Percentiles rank a stretch among this genome's conserved stretches.
These are phyloP conservation scores for Phytophthora europaea DNA, from an alignment of 352 stramenopile genomes.

Conservation along the genomic window DNA sequence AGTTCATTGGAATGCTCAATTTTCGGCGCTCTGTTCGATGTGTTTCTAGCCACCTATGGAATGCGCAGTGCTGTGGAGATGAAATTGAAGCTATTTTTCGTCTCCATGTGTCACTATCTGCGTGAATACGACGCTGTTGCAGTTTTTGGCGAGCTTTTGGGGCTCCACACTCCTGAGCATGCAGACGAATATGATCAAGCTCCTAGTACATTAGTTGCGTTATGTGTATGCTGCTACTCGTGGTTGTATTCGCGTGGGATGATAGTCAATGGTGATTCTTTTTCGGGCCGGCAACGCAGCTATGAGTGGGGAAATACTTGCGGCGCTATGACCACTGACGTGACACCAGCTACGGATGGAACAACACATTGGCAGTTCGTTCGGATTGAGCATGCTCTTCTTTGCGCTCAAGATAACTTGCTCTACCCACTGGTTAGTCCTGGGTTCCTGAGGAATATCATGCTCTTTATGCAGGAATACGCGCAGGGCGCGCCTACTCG, in stretches of 20 bases:
- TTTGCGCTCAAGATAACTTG: slow-evolving; percentile 78
- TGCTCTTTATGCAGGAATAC: slow-evolving; percentile 65
- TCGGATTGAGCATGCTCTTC: slow-evolving; percentile 53
- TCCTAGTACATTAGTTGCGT: slow-evolving; percentile 59
- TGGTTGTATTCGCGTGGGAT: slow-evolving; percentile 76
- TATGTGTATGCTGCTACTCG: slow-evolving; percentile 63
- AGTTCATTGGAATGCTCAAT: slow-evolving; percentile 40
- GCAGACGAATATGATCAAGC: slow-evolving; percentile 45
- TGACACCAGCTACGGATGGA: slow-evolving; percentile 21
- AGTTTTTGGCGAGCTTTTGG: slow-evolving; percentile 78
- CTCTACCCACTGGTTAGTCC: slow-evolving; percentile 79
- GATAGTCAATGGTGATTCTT: slow-evolving; percentile 55
- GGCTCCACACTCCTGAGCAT: slow-evolving; percentile 43
- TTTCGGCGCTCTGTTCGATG: slow-evolving; percentile 49
- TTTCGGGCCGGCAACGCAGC: slow-evolving; percentile 21
- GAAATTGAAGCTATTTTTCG: slow-evolving; percentile 73
- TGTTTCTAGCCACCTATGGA: slow-evolving; percentile 65
- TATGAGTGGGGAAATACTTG: not conserved
- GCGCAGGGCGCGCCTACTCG: slow-evolving; percentile 42
- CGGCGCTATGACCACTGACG: slow-evolving; percentile 8
- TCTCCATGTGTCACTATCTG: slow-evolving; percentile 69
- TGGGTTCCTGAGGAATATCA: slow-evolving; percentile 63
- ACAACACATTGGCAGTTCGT: slow-evolving; percentile 75
- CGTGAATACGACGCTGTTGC: slow-evolving; percentile 63
- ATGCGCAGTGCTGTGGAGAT: slow-evolving; percentile 59